Evolutionary conservation across 805 yeast genomes (phyloP).

Genomic region (Yamadazyma sp.): DNA sequence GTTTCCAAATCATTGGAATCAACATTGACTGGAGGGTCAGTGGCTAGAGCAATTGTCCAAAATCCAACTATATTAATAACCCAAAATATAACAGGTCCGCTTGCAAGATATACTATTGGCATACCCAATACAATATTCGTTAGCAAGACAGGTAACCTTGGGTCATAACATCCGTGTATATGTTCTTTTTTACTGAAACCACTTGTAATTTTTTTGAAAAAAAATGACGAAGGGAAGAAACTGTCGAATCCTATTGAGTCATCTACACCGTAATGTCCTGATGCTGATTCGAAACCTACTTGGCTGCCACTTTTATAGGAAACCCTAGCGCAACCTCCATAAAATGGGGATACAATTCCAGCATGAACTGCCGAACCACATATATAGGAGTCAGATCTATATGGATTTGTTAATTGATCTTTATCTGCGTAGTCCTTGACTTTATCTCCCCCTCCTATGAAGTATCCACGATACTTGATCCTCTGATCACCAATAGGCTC

Average conservation of each 20-base stretch:
- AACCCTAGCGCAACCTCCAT: slow-evolving; percentile 77
- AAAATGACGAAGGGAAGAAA: slow-evolving; percentile 72
- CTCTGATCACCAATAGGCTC: slow-evolving; percentile 68
- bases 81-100: slow-evolving; percentile 51
- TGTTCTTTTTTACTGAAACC: slow-evolving; percentile 5
- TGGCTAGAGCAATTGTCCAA: slow-evolving; percentile 74
- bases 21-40: slow-evolving; percentile 74
- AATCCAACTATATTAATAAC: slow-evolving; percentile 61
- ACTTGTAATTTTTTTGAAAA: slow-evolving; percentile 45
- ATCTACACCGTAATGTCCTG: slow-evolving; percentile 53
- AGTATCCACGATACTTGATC: slow-evolving; percentile 67
- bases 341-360: slow-evolving; percentile 67
- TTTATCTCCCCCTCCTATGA: slow-evolving; percentile 70
- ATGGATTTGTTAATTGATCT: slow-evolving; percentile 49
- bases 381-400: slow-evolving; percentile 84
- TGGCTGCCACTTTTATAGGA: slow-evolving; percentile 53
- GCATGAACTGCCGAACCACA: slow-evolving; percentile 91
- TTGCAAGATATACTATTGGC: slow-evolving; percentile 56
- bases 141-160: slow-evolving; percentile 53
- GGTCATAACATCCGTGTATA: slow-evolving; percentile 63
- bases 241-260: slow-evolving; percentile 59
- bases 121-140: slow-evolving; percentile 61
- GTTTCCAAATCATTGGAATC: slow-evolving; percentile 52
- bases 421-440: slow-evolving; percentile 1
- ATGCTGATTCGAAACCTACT: slow-evolving; percentile 41